Percentiles rank a stretch among this genome's conserved stretches.
Conservation (phyloP, 2,329 filamentous ascomycete species). For the Neofusicoccum cordaticola region DNA sequence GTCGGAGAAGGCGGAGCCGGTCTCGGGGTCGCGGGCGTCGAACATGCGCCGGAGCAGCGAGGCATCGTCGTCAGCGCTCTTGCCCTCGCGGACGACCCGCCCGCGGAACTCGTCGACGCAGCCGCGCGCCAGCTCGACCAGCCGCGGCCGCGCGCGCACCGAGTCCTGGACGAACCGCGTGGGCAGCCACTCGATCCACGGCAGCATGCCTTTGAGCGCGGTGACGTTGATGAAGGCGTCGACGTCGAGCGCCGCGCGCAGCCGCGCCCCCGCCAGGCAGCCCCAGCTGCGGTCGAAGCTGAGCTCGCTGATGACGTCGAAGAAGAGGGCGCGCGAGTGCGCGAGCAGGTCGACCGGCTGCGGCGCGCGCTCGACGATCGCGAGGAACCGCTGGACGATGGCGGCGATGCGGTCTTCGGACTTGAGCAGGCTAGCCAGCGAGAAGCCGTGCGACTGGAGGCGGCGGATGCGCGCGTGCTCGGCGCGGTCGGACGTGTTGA, state of each 20-base stretch:
- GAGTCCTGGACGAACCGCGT: neutral
- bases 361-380: neutral
- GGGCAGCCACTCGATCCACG: conserved; percentile 3
- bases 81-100: no score
- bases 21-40: neutral
- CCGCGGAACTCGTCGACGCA: neutral
- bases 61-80: neutral
- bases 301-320: neutral
- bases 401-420: neutral
- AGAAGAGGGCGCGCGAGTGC: neutral
- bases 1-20: neutral
- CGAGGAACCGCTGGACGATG: neutral
- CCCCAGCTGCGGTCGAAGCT: neutral
- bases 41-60: neutral
- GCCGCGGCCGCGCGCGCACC: neutral
- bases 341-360: neutral
- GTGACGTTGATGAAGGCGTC: neutral
- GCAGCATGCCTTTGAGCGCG: neutral
- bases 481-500: neutral
- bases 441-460: neutral
- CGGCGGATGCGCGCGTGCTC: neutral
- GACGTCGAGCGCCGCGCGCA: neutral
- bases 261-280: neutral
- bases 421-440: neutral
- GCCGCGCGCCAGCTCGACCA: neutral